phyloP scores from a whole-genome alignment of 257 asterid genomes.

The Nicotiana attenuata region DNA sequence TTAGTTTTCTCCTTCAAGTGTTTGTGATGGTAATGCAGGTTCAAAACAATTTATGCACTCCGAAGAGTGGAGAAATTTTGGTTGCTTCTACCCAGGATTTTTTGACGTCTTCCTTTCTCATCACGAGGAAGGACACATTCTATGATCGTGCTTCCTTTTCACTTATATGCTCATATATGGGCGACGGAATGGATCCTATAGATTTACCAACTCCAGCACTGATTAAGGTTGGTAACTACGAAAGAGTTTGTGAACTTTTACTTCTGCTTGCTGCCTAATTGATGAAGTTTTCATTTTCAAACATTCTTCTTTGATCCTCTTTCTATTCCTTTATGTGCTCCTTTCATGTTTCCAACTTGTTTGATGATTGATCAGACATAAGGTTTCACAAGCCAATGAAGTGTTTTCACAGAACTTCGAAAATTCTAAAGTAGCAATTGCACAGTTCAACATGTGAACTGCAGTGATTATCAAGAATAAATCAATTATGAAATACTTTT shows the following conservation, averaged over 20 bases:
- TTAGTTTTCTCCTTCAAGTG: conserved; percentile 4
- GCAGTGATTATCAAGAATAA: neutral
- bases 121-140: conserved; percentile 95
- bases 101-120: conserved; percentile 89
- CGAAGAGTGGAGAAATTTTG: conserved; percentile 97
- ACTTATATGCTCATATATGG: conserved; percentile 78
- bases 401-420: neutral
- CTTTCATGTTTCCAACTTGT: neutral
- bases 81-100: conserved; percentile 99
- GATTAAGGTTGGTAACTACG: conserved; percentile 54
- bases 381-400: neutral
- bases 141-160: conserved; percentile 91
- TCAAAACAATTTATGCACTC: conserved; percentile 96
- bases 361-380: neutral
- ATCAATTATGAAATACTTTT: neutral
- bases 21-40: conserved; percentile 57
- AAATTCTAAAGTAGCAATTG: neutral
- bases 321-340: neutral
- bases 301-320: neutral
- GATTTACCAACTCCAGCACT: conserved; percentile 92
- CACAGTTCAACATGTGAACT: conserved; percentile 3
- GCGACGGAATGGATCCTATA: conserved; percentile 81
- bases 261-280: neutral
- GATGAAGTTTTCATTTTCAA: neutral
- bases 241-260: conserved; percentile 1